These are phyloP conservation scores for Orychophragmus violaceus DNA, from an alignment of 345 rosid species.

Conservation along the genomic window DNA sequence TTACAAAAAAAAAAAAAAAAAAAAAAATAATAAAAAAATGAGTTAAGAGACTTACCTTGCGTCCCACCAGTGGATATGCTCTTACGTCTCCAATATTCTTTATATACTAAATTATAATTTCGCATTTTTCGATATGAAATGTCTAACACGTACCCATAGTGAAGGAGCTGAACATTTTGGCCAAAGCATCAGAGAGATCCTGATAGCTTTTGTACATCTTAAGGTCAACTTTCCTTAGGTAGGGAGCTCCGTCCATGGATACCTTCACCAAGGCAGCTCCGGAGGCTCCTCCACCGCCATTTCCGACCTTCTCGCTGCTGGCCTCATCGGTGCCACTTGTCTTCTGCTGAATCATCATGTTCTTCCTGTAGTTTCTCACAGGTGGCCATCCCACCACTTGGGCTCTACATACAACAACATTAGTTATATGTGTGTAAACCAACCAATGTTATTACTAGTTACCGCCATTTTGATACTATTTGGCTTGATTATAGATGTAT, in stretches of 20 bases:
- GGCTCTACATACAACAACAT: slow-evolving; percentile 39
- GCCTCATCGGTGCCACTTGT: slow-evolving; percentile 35
- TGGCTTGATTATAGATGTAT: neutral
- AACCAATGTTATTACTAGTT: neutral
- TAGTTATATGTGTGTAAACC: neutral
- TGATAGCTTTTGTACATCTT: slow-evolving; percentile 85
- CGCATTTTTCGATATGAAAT: neutral
- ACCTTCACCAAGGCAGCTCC: slow-evolving; percentile 83
- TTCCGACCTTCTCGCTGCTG: slow-evolving; percentile 34
- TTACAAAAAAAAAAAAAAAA: too few relatives aligned
- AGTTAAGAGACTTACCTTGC: too few relatives aligned
- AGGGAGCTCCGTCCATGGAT: slow-evolving; percentile 97
- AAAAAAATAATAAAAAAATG: too few relatives aligned
- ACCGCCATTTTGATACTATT: neutral
- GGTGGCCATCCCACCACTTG: slow-evolving; percentile 99
- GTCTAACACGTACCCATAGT: slow-evolving; percentile 60
- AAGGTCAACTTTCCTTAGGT: slow-evolving; percentile 89
- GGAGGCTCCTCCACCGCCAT: slow-evolving; percentile 10
- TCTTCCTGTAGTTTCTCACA: slow-evolving; percentile 84
- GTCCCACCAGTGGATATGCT: too few relatives aligned
- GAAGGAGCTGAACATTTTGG: slow-evolving; percentile 95
- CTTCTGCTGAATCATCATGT: slow-evolving; percentile 65
- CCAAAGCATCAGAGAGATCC: slow-evolving; percentile 78
- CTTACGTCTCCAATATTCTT: too few relatives aligned
- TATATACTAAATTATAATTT: neutral